Percentiles rank a stretch among this genome's conserved stretches.
Evolutionary conservation across 805 yeast genomes (phyloP).

Genomic region (Monosporozyma solicola): DNA sequence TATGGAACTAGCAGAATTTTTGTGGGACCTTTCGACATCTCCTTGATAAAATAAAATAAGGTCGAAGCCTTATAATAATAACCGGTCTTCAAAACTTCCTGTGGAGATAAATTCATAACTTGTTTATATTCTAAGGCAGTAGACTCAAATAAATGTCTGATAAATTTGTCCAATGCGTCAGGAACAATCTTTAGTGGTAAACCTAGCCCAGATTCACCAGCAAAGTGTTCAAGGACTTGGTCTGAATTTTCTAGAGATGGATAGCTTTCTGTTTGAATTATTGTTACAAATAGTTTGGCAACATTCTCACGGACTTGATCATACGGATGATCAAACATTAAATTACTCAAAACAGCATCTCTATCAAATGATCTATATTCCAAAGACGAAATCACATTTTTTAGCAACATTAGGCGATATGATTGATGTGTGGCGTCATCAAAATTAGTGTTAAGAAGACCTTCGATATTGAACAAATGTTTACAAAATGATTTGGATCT

Average conservation of each 20-base stretch:
- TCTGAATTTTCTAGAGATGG: constrained; percentile 11
- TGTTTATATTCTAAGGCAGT: constrained; percentile 35
- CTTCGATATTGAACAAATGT: constrained; percentile 38
- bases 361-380: constrained; percentile 50
- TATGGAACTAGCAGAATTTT: constrained; percentile 46
- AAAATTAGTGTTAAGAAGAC: constrained; percentile 37
- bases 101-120: constrained; percentile 36
- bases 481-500: constrained; percentile 49
- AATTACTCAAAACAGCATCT: constrained; percentile 34
- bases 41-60: constrained; percentile 48
- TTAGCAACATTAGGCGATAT: constrained; percentile 44
- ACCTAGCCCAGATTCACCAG: constrained; percentile 29
- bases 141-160: constrained; percentile 38
- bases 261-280: constrained; percentile 15
- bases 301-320: constrained; percentile 65
- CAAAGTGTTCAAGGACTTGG: constrained; percentile 9
- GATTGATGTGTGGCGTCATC: constrained; percentile 61
- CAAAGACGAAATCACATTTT: constrained; percentile 39
- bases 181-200: constrained; percentile 26
- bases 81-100: constrained; percentile 47
- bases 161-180: constrained; percentile 26
- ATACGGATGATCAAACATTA: constrained; percentile 54
- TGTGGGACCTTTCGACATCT: constrained; percentile 44
- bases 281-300: constrained; percentile 42
- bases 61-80: constrained; percentile 66